phyloP scores from a whole-genome alignment of 257 asterid species.

The Salvia hispanica region DNA sequence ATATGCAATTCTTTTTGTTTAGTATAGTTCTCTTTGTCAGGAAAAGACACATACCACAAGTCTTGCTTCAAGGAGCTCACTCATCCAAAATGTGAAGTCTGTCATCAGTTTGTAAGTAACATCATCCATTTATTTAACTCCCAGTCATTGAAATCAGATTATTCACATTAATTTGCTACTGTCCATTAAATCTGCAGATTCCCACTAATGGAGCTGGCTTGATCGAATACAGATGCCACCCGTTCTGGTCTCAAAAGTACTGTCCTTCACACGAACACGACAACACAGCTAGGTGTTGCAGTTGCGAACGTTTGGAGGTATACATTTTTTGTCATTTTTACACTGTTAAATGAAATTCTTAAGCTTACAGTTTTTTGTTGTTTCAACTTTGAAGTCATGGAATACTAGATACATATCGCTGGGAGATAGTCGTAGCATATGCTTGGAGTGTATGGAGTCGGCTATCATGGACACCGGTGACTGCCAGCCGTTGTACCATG shows the following conservation, averaged over 20 bases:
- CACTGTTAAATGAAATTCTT: too few relatives aligned
- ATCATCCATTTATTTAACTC: background rate
- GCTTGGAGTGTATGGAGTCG: constrained; percentile 97
- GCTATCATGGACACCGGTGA: constrained; percentile 97
- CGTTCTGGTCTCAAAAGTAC: constrained; percentile 92
- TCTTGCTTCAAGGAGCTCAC: constrained; percentile 92
- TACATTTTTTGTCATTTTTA: background rate
- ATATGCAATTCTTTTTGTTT: constrained; percentile 42
- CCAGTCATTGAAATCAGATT: background rate
- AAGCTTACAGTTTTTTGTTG: background rate
- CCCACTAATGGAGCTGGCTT: constrained; percentile 81
- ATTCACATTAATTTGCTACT: constrained; percentile 1
- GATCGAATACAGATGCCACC: constrained; percentile 97
- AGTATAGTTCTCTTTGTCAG: constrained; percentile 87
- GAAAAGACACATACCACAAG: constrained; percentile 70
- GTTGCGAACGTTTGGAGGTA: constrained; percentile 99
- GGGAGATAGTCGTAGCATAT: constrained; percentile 87
- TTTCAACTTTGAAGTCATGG: constrained; percentile 65
- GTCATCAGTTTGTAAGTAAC: constrained; percentile 67
- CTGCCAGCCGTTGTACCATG: constrained; percentile 86
- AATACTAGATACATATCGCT: constrained; percentile 66
- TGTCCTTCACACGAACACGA: constrained; percentile 93
- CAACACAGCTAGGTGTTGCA: constrained; percentile 79
- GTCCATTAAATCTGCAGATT: constrained; percentile 49
- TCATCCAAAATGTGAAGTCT: constrained; percentile 95